A percentile compares a stretch with the other conserved stretches of the same genome.
These are phyloP conservation scores for Paracoccidioides lutzii DNA, from an alignment of 2,329 filamentous ascomycete species.

Conservation along the genomic window DNA sequence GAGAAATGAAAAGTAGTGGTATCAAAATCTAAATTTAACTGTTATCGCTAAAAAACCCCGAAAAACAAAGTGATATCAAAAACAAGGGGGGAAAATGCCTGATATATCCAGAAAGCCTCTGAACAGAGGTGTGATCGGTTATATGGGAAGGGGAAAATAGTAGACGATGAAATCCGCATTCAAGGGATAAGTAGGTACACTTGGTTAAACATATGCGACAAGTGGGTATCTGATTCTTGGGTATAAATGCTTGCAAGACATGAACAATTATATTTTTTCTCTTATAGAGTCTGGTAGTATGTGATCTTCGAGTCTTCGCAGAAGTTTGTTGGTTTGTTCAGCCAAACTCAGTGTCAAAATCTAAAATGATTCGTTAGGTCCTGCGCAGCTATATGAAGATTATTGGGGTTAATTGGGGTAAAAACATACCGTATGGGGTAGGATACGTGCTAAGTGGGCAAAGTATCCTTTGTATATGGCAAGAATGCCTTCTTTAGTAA, in stretches of 20 bases:
- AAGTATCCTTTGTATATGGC: conserved; percentile 98
- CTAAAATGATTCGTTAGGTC: conserved; percentile 21
- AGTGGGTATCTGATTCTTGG: neutral
- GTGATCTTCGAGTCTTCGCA: conserved; percentile 61
- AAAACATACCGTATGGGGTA: conserved; percentile 68
- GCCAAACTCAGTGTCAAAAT: conserved; percentile 85
- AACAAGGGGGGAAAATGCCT: neutral
- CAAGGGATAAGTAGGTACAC: neutral
- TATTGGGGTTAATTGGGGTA: conserved; percentile 9
- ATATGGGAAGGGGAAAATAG: neutral
- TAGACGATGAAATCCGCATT: neutral
- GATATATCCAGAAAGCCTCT: neutral
- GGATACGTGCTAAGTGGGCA: conserved; percentile 81
- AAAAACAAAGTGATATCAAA: neutral
- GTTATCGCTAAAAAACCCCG: too few relatives aligned
- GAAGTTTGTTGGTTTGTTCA: conserved; percentile 91
- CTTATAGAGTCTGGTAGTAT: conserved; percentile 37
- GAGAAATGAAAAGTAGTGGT: too few relatives aligned
- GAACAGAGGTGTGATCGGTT: too few relatives aligned
- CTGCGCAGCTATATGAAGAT: conserved; percentile 6
- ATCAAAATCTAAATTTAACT: too few relatives aligned
- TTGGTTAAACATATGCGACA: neutral
- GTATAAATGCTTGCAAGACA: neutral
- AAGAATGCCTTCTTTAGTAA: conserved; percentile 78
- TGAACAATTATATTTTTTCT: conserved; percentile 31